Percentiles rank a stretch among this genome's conserved stretches.
Evolutionary conservation across 768 basidiomycete genomes (phyloP).

Genomic region (Trametes coccinea): DNA sequence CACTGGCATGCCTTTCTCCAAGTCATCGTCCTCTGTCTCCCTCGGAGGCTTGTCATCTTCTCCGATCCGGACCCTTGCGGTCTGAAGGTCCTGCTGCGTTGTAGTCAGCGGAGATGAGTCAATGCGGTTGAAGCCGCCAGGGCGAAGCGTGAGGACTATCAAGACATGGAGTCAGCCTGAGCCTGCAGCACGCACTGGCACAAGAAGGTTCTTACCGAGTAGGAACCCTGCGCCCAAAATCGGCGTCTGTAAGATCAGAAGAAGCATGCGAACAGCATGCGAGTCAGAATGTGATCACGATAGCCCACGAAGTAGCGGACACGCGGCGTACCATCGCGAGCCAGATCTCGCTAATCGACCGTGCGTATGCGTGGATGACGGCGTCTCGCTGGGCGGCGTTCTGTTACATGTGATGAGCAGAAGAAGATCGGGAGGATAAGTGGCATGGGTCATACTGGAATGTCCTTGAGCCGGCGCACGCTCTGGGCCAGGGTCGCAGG

Average conservation of each 20-base stretch:
- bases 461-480: constrained; percentile 39
- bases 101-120: not conserved
- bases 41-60: not conserved
- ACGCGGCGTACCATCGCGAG: not conserved
- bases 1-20: not conserved
- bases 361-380: constrained; percentile 60
- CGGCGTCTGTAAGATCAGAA: not conserved
- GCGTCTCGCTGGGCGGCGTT: constrained; percentile 47
- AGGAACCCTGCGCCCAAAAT: not conserved
- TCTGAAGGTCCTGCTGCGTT: no score
- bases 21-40: not conserved
- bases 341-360: constrained; percentile 62
- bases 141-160: not conserved
- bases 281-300: not conserved
- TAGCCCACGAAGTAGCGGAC: not conserved
- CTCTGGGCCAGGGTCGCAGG: constrained; percentile 45
- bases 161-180: not conserved
- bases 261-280: not conserved
- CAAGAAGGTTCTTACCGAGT: not conserved
- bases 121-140: not conserved
- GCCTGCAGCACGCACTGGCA: not conserved
- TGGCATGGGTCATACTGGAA: constrained; percentile 40
- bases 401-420: constrained; percentile 36
- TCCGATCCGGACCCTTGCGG: no score
- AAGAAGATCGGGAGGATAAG: not conserved